Conservation (phyloP, 2,329 filamentous ascomycete species). For the Diaporthe sp. region DNA sequence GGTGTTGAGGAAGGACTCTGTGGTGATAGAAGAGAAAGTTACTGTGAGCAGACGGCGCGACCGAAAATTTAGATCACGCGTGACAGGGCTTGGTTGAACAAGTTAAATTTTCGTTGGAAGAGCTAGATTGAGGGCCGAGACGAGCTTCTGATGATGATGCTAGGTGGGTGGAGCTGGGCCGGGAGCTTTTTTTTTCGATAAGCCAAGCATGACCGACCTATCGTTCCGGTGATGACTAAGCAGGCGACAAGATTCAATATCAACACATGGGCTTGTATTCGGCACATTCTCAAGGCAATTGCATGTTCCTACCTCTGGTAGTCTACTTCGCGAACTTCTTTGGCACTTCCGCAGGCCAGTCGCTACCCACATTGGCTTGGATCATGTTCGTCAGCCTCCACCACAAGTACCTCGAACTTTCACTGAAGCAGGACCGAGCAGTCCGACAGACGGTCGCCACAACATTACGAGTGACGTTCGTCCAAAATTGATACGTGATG, state of each 20-base stretch:
- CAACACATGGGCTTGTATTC: background rate
- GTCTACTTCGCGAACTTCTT: background rate
- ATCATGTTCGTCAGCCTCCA: background rate
- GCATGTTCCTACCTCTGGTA: background rate
- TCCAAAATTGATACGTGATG: background rate
- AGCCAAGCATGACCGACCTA: background rate
- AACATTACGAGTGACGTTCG: background rate
- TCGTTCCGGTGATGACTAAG: conserved; percentile 17
- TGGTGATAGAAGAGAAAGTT: conserved; percentile 38
- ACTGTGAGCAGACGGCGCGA: conserved; percentile 42
- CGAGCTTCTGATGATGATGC: conserved; percentile 33
- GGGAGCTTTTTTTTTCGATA: conserved; percentile 8
- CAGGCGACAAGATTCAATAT: background rate
- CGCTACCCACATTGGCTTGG: background rate
- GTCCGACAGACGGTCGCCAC: no score
- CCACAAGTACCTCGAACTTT: background rate
- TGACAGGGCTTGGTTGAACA: background rate
- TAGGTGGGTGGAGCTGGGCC: conserved; percentile 6
- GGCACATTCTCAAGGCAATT: background rate
- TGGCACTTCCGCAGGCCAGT: background rate
- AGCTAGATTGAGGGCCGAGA: background rate
- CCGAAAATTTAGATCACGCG: background rate
- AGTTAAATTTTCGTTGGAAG: conserved; percentile 32
- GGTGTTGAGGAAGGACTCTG: conserved; percentile 47
- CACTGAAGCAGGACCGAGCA: no score